phyloP scores from a whole-genome alignment of 331 rosid genomes.

The Malus hybrid region DNA sequence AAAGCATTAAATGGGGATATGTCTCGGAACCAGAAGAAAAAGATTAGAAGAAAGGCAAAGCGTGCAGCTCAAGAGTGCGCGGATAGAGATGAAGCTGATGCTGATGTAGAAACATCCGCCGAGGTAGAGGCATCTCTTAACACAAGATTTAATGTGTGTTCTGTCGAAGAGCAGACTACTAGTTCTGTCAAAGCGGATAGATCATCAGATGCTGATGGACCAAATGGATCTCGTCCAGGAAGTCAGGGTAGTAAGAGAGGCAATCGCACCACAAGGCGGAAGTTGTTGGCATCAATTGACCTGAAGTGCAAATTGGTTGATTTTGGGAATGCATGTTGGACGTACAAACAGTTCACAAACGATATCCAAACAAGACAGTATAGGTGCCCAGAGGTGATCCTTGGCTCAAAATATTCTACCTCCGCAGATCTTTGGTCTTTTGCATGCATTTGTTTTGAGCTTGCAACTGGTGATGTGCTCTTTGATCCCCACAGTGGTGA shows the following conservation, averaged over 20 bases:
- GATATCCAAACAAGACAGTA: slow-evolving; percentile 96
- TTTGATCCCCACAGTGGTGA: slow-evolving; percentile 96
- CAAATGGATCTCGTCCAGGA: slow-evolving; percentile 20
- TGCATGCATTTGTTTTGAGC: slow-evolving; percentile 95
- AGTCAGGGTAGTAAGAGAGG: slow-evolving; percentile 53
- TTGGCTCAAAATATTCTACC: slow-evolving; percentile 86
- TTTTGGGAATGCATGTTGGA: slow-evolving; percentile 99
- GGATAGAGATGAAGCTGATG: slow-evolving; percentile 67
- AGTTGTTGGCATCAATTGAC: slow-evolving; percentile 60
- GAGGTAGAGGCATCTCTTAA: slow-evolving; percentile 55
- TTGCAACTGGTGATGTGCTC: slow-evolving; percentile 92
- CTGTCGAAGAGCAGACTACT: slow-evolving; percentile 38
- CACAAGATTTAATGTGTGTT: slow-evolving; percentile 18
- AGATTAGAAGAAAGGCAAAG: slow-evolving; percentile 82
- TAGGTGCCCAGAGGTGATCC: slow-evolving; percentile 93
- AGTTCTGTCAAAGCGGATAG: slow-evolving; percentile 37
- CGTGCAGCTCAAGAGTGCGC: slow-evolving; percentile 74
- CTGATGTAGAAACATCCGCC: slow-evolving; percentile 38
- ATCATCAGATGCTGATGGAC: slow-evolving; percentile 52
- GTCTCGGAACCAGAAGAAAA: slow-evolving; percentile 68
- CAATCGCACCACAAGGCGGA: slow-evolving; percentile 59
- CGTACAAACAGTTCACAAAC: slow-evolving; percentile 87
- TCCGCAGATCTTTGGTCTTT: slow-evolving; percentile 98
- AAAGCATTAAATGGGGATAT: slow-evolving; percentile 68
- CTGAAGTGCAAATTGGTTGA: slow-evolving; percentile 90